These are phyloP conservation scores for Zhuliangozyma parablackwelliae DNA, from an alignment of 1,139 yeast genomes.

Conservation along the genomic window DNA sequence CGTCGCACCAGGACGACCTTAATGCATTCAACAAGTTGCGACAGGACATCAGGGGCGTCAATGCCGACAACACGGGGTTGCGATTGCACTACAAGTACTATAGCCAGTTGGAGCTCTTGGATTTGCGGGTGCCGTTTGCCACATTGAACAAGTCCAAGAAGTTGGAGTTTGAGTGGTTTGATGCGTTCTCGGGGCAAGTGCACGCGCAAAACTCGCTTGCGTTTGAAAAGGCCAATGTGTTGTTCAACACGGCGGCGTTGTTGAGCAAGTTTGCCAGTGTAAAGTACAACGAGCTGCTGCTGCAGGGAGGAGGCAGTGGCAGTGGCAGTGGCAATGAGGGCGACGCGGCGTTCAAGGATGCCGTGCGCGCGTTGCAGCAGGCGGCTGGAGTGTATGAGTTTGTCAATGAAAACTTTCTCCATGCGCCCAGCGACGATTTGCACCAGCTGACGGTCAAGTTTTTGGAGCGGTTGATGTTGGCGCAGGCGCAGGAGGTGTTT, in stretches of 20 bases:
- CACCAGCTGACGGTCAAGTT: slow-evolving; percentile 66
- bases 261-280: slow-evolving; percentile 48
- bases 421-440: slow-evolving; percentile 84
- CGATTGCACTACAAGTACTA: slow-evolving; percentile 65
- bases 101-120: slow-evolving; percentile 77
- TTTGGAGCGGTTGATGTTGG: slow-evolving; percentile 62
- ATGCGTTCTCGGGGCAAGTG: slow-evolving; percentile 50
- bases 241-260: slow-evolving; percentile 57
- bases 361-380: slow-evolving; percentile 62
- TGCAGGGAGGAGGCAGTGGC: no score
- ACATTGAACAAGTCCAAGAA: slow-evolving; percentile 47
- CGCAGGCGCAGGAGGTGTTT: slow-evolving; percentile 88
- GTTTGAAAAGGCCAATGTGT: slow-evolving; percentile 81
- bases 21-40: slow-evolving; percentile 55
- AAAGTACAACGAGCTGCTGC: slow-evolving; percentile 39
- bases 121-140: slow-evolving; percentile 67
- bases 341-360: slow-evolving; percentile 43
- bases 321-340: slow-evolving; percentile 35
- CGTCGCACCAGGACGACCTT: slow-evolving; percentile 57
- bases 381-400: slow-evolving; percentile 77
- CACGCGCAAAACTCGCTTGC: slow-evolving; percentile 57
- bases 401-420: slow-evolving; percentile 75
- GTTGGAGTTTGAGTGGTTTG: slow-evolving; percentile 75
- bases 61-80: slow-evolving; percentile 47
- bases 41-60: slow-evolving; percentile 55